Conservation (phyloP, 768 basidiomycete genomes). For the Mycena alexandri region DNA sequence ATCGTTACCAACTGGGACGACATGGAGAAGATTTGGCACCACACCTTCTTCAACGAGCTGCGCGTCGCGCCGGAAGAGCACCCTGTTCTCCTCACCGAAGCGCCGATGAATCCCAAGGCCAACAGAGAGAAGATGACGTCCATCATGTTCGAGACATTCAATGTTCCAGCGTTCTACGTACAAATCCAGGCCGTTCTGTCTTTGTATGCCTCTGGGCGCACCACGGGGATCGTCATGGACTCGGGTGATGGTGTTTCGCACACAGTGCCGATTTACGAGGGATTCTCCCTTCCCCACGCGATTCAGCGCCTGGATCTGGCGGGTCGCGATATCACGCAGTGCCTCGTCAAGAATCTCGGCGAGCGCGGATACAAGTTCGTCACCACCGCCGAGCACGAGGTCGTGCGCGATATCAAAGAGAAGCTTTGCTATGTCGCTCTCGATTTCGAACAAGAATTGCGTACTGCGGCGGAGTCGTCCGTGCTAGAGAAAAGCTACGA, state of each 20-base stretch:
- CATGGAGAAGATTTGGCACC: conserved; percentile 40
- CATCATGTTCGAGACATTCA: conserved; percentile 86
- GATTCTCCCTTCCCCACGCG: conserved; percentile 76
- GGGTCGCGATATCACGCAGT: conserved; percentile 73
- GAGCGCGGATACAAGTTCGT: conserved; percentile 83
- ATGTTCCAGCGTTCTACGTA: conserved; percentile 79
- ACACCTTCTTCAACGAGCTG: conserved; percentile 67
- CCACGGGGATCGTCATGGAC: conserved; percentile 75
- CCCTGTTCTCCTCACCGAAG: conserved; percentile 78
- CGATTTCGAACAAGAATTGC: conserved; percentile 32
- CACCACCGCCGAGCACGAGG: conserved; percentile 79
- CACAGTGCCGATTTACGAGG: conserved; percentile 81
- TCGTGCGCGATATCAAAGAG: conserved; percentile 86
- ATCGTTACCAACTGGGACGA: conserved; percentile 38
- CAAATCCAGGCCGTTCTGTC: conserved; percentile 78
- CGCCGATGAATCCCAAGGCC: conserved; percentile 79
- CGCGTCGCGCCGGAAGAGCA: conserved; percentile 81
- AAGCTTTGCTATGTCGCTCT: conserved; percentile 50
- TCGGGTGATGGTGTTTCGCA: conserved; percentile 59
- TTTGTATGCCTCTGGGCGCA: conserved; percentile 76
- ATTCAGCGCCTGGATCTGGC: conserved; percentile 75
- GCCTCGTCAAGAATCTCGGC: conserved; percentile 68
- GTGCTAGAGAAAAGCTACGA: conserved; percentile 56
- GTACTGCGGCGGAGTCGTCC: conserved; percentile 23
- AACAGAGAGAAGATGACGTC: conserved; percentile 81